Evolutionary conservation across 2,329 filamentous ascomycete species (phyloP).

Genomic region (Fusarium begoniae): DNA sequence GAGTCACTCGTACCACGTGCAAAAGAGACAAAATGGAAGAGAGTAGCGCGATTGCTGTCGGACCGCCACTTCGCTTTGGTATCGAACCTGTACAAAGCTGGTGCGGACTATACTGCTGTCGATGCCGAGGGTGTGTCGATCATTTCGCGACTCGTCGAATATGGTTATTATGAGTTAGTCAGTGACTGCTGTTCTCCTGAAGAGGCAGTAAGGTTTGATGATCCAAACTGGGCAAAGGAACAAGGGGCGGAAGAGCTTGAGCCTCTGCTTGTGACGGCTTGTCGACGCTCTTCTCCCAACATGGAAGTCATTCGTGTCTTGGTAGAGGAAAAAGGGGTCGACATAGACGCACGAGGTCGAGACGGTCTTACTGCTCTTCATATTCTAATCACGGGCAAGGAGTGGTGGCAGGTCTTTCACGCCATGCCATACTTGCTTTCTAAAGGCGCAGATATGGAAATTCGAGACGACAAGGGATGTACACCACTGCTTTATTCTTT

Average conservation of each 20-base stretch:
- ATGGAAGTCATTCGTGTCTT: conserved; percentile 28
- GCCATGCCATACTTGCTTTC: conserved; percentile 34
- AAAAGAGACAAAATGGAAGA: conserved; percentile 4
- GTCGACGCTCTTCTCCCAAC: conserved; percentile 14
- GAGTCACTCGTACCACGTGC: background rate
- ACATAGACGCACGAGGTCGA: background rate
- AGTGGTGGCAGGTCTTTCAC: conserved; percentile 30
- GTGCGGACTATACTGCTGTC: conserved; percentile 11
- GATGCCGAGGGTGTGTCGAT: background rate
- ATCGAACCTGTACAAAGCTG: background rate
- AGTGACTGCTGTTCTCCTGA: conserved; percentile 17
- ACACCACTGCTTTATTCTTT: conserved; percentile 24
- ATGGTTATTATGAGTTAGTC: conserved; percentile 20
- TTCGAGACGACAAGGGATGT: background rate
- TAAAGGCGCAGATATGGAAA: conserved; percentile 23
- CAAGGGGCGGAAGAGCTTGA: background rate
- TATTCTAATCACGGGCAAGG: background rate
- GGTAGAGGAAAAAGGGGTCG: conserved; percentile 23
- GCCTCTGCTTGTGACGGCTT: conserved; percentile 11
- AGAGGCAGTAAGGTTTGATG: conserved; percentile 2
- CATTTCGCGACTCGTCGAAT: conserved; percentile 4
- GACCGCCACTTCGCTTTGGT: conserved; percentile 21
- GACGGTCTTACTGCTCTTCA: conserved; percentile 7
- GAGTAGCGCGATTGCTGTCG: background rate
- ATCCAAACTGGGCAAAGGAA: background rate